Conservation (phyloP, 129 eudicot genomes). For the Arctium lappa region DNA sequence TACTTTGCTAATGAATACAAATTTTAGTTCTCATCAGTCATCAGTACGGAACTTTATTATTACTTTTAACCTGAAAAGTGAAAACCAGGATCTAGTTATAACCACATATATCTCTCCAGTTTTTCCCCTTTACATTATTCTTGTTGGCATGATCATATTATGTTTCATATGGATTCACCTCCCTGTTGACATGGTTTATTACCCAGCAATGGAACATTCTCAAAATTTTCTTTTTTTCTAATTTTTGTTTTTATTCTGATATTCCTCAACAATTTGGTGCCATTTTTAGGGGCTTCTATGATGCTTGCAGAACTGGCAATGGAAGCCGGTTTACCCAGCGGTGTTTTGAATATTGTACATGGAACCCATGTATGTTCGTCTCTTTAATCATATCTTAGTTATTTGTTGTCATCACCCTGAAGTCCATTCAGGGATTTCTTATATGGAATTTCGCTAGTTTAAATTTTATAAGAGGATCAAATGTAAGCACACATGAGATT, state of each 20-base stretch:
- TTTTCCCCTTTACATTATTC: neutral
- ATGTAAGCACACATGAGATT: neutral
- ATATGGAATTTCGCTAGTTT: neutral
- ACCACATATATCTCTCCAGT: neutral
- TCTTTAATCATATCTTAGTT: neutral
- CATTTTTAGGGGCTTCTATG: conserved; percentile 80
- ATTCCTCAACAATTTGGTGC: neutral
- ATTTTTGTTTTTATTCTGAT: conserved; percentile 2
- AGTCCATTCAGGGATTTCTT: neutral
- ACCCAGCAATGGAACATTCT: conserved; percentile 15
- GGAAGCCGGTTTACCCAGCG: conserved; percentile 97
- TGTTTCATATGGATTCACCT: neutral
- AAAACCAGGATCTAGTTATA: neutral
- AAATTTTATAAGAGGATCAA: neutral
- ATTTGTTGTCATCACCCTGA: neutral
- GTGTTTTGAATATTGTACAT: conserved; percentile 91
- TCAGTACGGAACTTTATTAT: neutral
- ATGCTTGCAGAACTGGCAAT: conserved; percentile 93
- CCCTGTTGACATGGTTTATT: neutral
- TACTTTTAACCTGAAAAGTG: neutral
- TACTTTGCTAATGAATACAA: no score
- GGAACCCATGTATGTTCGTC: conserved; percentile 74
- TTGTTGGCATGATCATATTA: neutral
- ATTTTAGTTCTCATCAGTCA: no score
- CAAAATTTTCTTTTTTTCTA: neutral